Conservation (phyloP, 345 rosid species). For the Dovyalis caffra region DNA sequence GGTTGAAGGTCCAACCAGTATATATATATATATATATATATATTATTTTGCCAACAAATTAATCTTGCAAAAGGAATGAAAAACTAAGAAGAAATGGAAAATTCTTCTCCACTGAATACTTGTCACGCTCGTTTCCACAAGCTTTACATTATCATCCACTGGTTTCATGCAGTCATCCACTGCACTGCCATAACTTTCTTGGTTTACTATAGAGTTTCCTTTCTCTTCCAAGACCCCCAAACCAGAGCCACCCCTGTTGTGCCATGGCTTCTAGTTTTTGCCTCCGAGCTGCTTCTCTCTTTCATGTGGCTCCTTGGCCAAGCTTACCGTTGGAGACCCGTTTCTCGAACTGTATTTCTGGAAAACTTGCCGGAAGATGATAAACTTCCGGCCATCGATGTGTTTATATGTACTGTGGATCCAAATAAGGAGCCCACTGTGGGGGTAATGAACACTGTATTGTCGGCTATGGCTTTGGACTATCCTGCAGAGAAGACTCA, state of each 20-base stretch:
- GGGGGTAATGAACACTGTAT: constrained; percentile 42
- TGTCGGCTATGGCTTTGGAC: constrained; percentile 48
- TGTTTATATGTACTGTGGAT: constrained; percentile 50
- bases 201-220: constrained; percentile 34
- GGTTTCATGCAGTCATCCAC: no score
- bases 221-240: constrained; percentile 20
- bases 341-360: constrained; percentile 33
- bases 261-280: constrained; percentile 35
- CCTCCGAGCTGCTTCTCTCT: constrained; percentile 17
- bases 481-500: constrained; percentile 45
- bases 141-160: no score
- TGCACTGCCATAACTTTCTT: constrained; percentile 31
- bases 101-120: no score
- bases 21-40: no score
- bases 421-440: constrained; percentile 47
- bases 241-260: background rate
- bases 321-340: constrained; percentile 32
- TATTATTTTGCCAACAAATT: no score
- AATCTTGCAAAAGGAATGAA: no score
- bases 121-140: no score
- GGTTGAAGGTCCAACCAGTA: no score
- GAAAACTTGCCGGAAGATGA: constrained; percentile 29
- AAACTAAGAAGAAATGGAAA: no score
- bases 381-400: constrained; percentile 42
- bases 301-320: constrained; percentile 31